Evolutionary conservation across 129 eudicot genomes (phyloP).

Genomic region (Artemisia tridentata): DNA sequence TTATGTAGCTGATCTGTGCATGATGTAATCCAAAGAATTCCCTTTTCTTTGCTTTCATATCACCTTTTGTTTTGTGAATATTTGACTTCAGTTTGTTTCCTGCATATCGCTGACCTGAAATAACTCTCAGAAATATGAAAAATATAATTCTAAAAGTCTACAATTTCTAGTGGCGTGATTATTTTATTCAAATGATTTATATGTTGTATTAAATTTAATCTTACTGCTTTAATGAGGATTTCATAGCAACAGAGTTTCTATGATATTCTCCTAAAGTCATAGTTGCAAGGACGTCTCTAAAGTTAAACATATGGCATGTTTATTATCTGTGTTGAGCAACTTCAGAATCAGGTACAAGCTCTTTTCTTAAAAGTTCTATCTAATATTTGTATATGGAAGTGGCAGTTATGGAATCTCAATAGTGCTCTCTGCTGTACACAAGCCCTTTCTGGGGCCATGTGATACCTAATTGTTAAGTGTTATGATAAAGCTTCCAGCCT

Average conservation of each 20-base stretch:
- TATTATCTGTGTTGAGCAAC: background rate
- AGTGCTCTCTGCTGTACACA: no score
- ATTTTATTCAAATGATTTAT: background rate
- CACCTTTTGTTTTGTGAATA: background rate
- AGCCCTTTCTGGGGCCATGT: background rate
- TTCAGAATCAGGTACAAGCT: background rate
- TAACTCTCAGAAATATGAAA: background rate
- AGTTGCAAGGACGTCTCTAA: background rate
- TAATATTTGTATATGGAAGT: background rate
- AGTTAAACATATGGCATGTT: background rate
- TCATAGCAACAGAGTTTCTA: background rate
- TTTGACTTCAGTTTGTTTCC: background rate
- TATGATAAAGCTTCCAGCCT: background rate
- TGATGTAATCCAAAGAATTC: slow-evolving; percentile 25
- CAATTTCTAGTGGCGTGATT: background rate
- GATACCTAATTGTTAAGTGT: background rate
- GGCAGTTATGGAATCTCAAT: background rate
- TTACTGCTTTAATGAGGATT: background rate
- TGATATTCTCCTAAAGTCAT: background rate
- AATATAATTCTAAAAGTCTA: background rate
- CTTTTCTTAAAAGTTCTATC: background rate
- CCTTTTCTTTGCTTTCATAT: background rate
- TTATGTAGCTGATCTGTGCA: slow-evolving; percentile 29
- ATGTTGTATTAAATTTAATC: background rate
- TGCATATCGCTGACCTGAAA: slow-evolving; percentile 12